phyloP scores from a whole-genome alignment of 768 basidiomycete species.

The Calvatia gigantea region DNA sequence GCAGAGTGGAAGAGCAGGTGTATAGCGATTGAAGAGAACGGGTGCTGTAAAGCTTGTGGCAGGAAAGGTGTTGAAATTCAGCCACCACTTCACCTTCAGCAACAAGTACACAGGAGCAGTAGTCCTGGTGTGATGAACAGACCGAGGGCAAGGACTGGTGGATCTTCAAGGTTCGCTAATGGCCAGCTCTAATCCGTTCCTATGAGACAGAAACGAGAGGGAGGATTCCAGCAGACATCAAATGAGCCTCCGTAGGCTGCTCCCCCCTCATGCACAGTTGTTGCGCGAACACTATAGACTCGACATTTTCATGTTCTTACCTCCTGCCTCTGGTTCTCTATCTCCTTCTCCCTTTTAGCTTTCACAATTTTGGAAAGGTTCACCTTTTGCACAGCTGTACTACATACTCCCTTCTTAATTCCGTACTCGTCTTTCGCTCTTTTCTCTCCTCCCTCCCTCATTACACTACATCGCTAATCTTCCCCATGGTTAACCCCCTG shows the following conservation, averaged over 20 bases:
- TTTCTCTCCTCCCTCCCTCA: not conserved
- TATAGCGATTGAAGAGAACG: constrained; percentile 25
- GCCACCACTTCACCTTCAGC: not conserved
- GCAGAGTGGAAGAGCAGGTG: constrained; percentile 40
- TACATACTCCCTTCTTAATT: constrained; percentile 4
- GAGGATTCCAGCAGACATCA: not conserved
- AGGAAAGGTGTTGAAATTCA: constrained; percentile 25
- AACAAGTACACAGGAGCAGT: constrained; percentile 10
- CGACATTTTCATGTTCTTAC: not conserved
- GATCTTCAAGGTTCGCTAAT: constrained; percentile 58
- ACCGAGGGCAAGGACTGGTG: constrained; percentile 66
- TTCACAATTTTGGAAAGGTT: not conserved
- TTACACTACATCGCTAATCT: not conserved
- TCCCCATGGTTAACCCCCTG: not conserved
- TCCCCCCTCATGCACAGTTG: not conserved
- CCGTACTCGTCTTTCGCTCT: not conserved
- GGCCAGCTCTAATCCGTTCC: constrained; percentile 31
- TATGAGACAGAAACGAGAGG: constrained; percentile 4
- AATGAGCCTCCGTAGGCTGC: not conserved
- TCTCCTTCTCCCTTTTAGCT: not conserved
- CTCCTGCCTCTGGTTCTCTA: not conserved
- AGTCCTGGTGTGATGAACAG: constrained; percentile 54
- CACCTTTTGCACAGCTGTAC: constrained; percentile 8
- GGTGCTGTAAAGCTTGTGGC: constrained; percentile 61
- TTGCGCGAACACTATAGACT: not conserved